Evolutionary conservation across 225 moss, liverwort and hornwort species (phyloP), one percentile per base, ranked within the genome.

Genomic region (Thuidium tamariscinum): DNA sequence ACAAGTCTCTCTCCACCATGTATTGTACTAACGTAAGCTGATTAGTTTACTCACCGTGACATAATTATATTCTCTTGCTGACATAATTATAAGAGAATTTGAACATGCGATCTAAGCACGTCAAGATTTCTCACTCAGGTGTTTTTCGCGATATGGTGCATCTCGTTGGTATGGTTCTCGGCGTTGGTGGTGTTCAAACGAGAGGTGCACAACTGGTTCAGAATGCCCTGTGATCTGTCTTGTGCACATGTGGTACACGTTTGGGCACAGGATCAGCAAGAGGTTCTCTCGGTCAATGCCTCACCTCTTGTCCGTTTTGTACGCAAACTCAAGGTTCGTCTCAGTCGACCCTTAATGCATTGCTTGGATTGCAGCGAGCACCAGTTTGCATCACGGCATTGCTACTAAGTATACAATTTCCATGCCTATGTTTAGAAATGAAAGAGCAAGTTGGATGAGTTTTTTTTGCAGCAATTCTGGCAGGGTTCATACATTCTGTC

Each of bases 121-220:
- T 25, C 26, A 34, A 55, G 4, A 16, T n/a, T 42, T 81, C 54
- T 60, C 73, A 23, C 39, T 70, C 92, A 94, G 95, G 93, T 95
- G 29, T 95, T 93, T 74, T 94, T 95, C 34, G 67, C 85, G 10
- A 52, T 95, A 27, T 95, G 95, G 94, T 94, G 95, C 87, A 18
- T 95, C 49, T 88, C 94, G 77, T 80, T 86, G 44, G 75, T 95
- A 6, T 94, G 95, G 95, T 95, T 92, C 80, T 83, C 91, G 83
- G 60, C 83, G 30, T 86, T 93, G 86, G 93, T 95, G 56, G 57
- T 93, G 84, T 92, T 89, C 83, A 93, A 93, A 81, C 93, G 92
- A 69, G 91, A 90, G 82, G 85, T 93, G 84, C 94, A 94, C n/a
- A 95, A 92, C 69, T 94, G 95, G 94, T 94, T 94, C 86, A 88